phyloP scores from a whole-genome alignment of 495 filamentous ascomycete genomes.

The Podospora anserina region DNA sequence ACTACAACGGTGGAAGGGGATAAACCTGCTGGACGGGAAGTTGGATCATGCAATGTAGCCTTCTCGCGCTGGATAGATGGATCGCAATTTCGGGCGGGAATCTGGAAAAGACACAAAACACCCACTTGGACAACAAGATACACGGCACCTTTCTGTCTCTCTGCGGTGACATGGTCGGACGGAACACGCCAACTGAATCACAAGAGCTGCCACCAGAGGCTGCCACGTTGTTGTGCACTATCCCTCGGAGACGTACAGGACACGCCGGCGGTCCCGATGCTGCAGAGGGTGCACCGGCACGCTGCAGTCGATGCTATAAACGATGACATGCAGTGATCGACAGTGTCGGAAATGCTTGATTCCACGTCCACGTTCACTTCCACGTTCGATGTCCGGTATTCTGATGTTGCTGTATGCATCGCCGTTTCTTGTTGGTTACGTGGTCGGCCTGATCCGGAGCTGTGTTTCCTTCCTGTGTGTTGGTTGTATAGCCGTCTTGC shows the following conservation, averaged over 20 bases:
- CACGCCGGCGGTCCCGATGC: neutral
- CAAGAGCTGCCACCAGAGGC: neutral
- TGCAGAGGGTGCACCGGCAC: neutral
- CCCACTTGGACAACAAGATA: neutral
- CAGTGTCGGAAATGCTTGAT: neutral
- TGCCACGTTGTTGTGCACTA: neutral
- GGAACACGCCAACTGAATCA: neutral
- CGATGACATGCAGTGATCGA: neutral
- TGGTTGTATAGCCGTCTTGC: neutral
- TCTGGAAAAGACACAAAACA: neutral
- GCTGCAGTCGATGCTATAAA: neutral
- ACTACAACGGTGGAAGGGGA: slow-evolving; percentile 59
- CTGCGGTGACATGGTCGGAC: neutral
- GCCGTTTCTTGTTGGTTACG: neutral
- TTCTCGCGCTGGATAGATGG: neutral
- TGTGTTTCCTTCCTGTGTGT: neutral
- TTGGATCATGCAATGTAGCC: neutral
- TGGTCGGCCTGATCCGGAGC: neutral
- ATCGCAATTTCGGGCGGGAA: neutral
- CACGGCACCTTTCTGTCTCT: neutral
- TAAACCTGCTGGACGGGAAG: slow-evolving; percentile 20
- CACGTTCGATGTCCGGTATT: neutral
- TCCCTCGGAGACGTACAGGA: neutral
- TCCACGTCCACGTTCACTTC: neutral
- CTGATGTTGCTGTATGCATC: neutral